Evolutionary conservation across 345 rosid genomes (phyloP), one percentile per base, ranked within the genome.

Genomic region (Heritiera fomes): DNA sequence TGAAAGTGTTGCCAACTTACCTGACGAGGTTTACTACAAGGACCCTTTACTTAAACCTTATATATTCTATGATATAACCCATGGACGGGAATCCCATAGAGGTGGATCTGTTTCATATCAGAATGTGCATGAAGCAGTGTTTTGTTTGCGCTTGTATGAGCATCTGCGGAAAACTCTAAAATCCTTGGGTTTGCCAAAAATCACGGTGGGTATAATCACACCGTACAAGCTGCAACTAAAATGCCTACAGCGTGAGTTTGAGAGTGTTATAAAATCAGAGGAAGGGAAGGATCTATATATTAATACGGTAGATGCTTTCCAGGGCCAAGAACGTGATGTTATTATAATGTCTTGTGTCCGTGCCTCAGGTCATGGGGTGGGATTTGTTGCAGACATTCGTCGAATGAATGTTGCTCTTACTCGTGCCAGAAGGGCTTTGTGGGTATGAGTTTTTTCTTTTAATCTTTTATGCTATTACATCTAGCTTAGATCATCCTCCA

Each of bases 331-430:
- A 74, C 99, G 99, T 72, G 99, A 96, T 86, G 97, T 94, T 61
- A 94, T 96, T 79, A 96, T 96, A 77, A 96, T 96, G 99, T 96
- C 99, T 11, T 96, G 99, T 86, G 99, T 96, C 43, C 97, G 99
- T 79, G 99, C 99, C 78, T 96, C 99, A 13, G 84, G 61, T 82
- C 97, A 91, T 52, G 98, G 99, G 78, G 98, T 96, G 84, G 99
- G 98, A 55, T 96, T 96, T 84, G 99, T 96, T 82, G 84, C 98
- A 64, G 99, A 96, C 84, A 90, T 96, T 75, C 97, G 99, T 5
- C 86, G 99, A 55, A 96, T 96, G 99, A 96, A 96, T 87, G 99
- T 96, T 84, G 99, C 99, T 81, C 93, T 96, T 78, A 96, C 99
- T 66, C 99, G 99, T 81, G 98, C 98, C n/a, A 90, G 87, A 88